phyloP scores from a whole-genome alignment of 305 asterid species.

The Fraxinus sp. region DNA sequence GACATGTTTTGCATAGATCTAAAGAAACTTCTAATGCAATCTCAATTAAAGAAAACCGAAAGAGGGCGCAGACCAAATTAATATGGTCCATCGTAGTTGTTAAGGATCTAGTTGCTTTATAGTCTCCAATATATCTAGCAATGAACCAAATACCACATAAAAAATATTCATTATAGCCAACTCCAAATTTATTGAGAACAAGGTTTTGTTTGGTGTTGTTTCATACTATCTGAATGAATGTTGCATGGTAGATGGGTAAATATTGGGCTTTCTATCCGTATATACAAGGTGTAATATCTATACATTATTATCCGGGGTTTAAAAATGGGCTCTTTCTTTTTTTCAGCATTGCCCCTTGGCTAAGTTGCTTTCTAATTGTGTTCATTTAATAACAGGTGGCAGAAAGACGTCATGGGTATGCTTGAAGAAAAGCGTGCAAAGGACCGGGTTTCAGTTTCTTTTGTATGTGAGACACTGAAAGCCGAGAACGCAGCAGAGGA shows the following conservation, averaged over 20 bases:
- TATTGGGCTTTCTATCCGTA: conserved; percentile 2
- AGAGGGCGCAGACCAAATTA: neutral
- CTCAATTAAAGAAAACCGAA: neutral
- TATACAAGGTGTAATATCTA: conserved; percentile 10
- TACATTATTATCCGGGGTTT: neutral
- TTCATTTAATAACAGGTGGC: conserved; percentile 64
- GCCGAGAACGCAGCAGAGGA: conserved; percentile 90
- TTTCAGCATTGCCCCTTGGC: neutral
- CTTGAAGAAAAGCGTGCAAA: conserved; percentile 69
- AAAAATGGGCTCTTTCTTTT: neutral
- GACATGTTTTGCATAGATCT: neutral
- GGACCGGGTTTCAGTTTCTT: conserved; percentile 54
- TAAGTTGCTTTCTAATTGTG: neutral
- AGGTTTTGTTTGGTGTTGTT: neutral
- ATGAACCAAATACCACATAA: neutral
- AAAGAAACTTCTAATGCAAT: neutral
- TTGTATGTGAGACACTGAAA: conserved; percentile 88
- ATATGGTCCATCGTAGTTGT: neutral
- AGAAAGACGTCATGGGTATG: conserved; percentile 84
- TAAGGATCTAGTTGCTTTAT: neutral
- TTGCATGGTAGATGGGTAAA: conserved; percentile 4
- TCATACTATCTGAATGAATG: neutral
- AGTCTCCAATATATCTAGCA: neutral
- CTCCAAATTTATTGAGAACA: neutral
- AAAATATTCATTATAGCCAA: neutral